Evolutionary conservation across 768 basidiomycete genomes (phyloP).

Genomic region (Amanita exitialis): DNA sequence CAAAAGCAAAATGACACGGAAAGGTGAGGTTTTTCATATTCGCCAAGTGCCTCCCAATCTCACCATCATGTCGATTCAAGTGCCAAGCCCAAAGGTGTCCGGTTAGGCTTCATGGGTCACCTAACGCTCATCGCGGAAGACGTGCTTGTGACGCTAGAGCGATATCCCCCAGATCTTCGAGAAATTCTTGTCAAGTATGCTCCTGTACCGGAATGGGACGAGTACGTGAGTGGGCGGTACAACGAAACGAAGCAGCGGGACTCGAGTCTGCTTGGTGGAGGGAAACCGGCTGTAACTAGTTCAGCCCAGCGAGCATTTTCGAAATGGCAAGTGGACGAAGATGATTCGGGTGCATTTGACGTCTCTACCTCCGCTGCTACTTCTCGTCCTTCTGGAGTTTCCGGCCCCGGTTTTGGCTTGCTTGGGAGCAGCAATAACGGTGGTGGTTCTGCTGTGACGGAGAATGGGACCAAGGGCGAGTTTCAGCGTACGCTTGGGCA

Average conservation of each 20-base stretch:
- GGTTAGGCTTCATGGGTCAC: slow-evolving; percentile 96
- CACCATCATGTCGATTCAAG: slow-evolving; percentile 22
- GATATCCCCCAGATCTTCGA: slow-evolving; percentile 75
- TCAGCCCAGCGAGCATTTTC: slow-evolving; percentile 17
- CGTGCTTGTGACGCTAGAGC: slow-evolving; percentile 79
- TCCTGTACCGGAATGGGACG: slow-evolving; percentile 77
- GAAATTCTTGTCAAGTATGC: slow-evolving; percentile 54
- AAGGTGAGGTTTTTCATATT: slow-evolving; percentile 33
- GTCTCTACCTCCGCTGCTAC: neutral
- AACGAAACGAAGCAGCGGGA: slow-evolving; percentile 82
- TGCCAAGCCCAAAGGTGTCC: slow-evolving; percentile 63
- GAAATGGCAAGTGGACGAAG: slow-evolving; percentile 69
- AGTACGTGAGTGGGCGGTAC: slow-evolving; percentile 80
- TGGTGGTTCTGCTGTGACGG: slow-evolving; percentile 6
- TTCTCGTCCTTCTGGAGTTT: neutral
- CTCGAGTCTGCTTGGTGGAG: slow-evolving; percentile 72
- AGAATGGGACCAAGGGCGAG: slow-evolving; percentile 35
- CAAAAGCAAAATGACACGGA: slow-evolving; percentile 72
- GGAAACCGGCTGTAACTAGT: slow-evolving; percentile 53
- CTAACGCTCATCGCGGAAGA: slow-evolving; percentile 93
- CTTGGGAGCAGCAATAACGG: slow-evolving; percentile 8
- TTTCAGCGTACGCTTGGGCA: slow-evolving; percentile 40
- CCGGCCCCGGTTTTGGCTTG: neutral
- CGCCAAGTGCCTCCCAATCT: neutral
- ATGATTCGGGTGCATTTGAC: slow-evolving; percentile 22